A percentile compares a stretch with the other conserved stretches of the same genome.
These are phyloP conservation scores for Talaromyces thailandensis DNA, from an alignment of 495 filamentous ascomycete species.

Conservation along the genomic window DNA sequence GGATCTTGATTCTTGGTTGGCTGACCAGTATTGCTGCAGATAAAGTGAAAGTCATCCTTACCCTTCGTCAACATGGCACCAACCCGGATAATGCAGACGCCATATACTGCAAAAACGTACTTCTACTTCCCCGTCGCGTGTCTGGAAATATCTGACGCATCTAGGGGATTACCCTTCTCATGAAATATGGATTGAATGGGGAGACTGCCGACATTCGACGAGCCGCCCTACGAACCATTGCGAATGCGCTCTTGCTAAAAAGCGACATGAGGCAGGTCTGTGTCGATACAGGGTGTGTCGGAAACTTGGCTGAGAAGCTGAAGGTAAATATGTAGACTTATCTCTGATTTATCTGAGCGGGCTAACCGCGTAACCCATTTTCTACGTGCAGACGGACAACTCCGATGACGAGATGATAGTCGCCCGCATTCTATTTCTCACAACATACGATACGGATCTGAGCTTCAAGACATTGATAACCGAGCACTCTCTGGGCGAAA, in stretches of 20 bases:
- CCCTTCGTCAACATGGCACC: conserved; percentile 72
- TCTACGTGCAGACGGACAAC: conserved; percentile 46
- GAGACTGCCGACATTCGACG: conserved; percentile 54
- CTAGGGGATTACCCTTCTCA: conserved; percentile 70
- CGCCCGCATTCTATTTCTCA: conserved; percentile 74
- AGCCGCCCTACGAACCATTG: conserved; percentile 76
- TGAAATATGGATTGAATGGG: conserved; percentile 58
- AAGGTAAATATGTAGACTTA: conserved; percentile 33
- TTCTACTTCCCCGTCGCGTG: not conserved
- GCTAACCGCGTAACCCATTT: not conserved
- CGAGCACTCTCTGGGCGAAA: conserved; percentile 59
- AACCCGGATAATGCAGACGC: conserved; percentile 61
- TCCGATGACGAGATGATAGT: conserved; percentile 83
- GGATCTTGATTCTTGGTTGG: not conserved
- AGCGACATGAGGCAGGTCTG: conserved; percentile 66
- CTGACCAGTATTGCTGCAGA: conserved; percentile 32
- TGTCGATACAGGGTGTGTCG: conserved; percentile 66
- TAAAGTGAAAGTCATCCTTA: conserved; percentile 52
- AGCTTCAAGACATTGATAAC: conserved; percentile 62
- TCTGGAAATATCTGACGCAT: conserved; percentile 7
- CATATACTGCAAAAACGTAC: conserved; percentile 70
- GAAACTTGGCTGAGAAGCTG: conserved; percentile 61
- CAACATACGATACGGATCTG: conserved; percentile 71
- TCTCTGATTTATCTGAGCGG: not conserved
- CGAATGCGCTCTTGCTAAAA: conserved; percentile 74